Conservation (phyloP, 73 alveolate species). For the Paramecium sonneborni region DNA sequence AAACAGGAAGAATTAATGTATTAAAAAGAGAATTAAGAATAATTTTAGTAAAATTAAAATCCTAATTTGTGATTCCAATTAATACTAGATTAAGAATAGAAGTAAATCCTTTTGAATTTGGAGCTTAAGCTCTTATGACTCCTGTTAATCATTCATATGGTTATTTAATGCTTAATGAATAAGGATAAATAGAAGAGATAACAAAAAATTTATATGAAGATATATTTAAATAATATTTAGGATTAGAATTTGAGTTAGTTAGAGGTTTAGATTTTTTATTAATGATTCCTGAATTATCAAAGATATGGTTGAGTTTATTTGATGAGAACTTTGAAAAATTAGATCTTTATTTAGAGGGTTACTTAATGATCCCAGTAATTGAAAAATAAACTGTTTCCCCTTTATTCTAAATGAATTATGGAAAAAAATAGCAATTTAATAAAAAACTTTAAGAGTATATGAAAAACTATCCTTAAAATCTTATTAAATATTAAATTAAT, state of each 20-base stretch:
- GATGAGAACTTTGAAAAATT: constrained; percentile 20
- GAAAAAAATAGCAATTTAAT: not conserved
- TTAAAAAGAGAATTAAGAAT: not conserved
- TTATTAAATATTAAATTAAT: not conserved
- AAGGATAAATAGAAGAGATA: constrained; percentile 9
- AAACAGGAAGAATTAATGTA: constrained; percentile 37
- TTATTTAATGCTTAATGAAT: constrained; percentile 13
- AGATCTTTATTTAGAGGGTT: not conserved
- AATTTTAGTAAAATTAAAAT: not conserved
- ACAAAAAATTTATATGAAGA: constrained; percentile 4
- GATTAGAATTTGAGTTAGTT: not conserved
- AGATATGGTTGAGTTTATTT: not conserved
- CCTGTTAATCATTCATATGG: not conserved
- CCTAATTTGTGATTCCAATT: not conserved
- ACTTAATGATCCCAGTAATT: not conserved
- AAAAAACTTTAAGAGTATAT: not conserved
- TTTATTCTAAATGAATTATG: not conserved
- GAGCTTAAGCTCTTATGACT: not conserved
- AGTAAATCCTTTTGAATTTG: not conserved
- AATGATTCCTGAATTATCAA: not conserved
- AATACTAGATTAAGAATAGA: constrained; percentile 36
- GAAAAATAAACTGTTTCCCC: not conserved
- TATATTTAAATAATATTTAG: not conserved
- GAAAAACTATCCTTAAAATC: not conserved
- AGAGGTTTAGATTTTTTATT: constrained; percentile 36